phyloP scores from a whole-genome alignment of 352 stramenopile species.

The Elongisporangium anandrum region DNA sequence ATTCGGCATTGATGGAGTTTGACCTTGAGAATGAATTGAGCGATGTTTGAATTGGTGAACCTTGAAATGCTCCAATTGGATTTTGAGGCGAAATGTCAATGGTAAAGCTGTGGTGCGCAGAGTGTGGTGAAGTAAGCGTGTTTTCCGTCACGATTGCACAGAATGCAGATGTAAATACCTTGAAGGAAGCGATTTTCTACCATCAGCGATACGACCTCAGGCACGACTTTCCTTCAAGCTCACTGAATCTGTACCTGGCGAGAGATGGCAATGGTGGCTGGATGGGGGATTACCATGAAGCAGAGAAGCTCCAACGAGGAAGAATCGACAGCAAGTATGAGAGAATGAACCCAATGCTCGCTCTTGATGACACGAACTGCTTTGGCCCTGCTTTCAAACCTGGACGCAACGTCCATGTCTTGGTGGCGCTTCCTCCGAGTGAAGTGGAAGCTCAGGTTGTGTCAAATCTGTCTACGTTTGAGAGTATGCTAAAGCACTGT shows the following conservation, averaged over 20 bases:
- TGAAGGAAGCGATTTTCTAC: conserved; percentile 4
- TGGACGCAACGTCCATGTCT: neutral
- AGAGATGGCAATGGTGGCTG: neutral
- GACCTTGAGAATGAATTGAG: neutral
- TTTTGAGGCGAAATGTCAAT: neutral
- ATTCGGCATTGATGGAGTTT: neutral
- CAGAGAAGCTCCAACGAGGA: neutral
- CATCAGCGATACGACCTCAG: neutral
- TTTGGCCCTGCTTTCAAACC: neutral
- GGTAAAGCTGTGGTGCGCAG: conserved; percentile 3
- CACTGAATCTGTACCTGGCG: neutral
- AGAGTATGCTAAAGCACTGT: neutral
- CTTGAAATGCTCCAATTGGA: too few species aligned
- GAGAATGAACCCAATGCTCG: neutral
- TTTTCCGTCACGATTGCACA: conserved; percentile 1
- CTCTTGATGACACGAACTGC: neutral
- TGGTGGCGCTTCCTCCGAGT: neutral
- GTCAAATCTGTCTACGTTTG: neutral
- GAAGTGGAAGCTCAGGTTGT: neutral
- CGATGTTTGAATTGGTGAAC: too few species aligned
- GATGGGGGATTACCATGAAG: neutral
- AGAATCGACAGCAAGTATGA: neutral
- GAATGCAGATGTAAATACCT: conserved; percentile 3
- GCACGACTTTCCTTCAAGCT: neutral
- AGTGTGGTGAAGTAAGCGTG: conserved; percentile 1